These are phyloP conservation scores for Lodderomyces pseudojiufengensis DNA, from an alignment of 1,139 yeast genomes.

Conservation along the genomic window DNA sequence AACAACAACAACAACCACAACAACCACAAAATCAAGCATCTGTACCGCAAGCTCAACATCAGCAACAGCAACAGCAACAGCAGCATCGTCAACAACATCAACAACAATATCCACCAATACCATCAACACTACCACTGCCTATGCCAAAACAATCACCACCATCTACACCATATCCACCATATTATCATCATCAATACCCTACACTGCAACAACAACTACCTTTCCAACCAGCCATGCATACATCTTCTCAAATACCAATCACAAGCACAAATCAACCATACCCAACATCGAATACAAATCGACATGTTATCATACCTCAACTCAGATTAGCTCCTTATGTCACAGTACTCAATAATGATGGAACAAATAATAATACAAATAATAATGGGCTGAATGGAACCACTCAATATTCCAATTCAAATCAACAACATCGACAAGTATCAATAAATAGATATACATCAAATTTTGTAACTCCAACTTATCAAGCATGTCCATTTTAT, in stretches of 20 bases:
- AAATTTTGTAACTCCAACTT: constrained; percentile 12
- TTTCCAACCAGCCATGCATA: constrained; percentile 11
- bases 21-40: constrained; percentile 7
- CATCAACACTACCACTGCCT: not conserved
- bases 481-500: constrained; percentile 17
- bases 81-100: constrained; percentile 1
- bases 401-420: no score
- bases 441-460: constrained; percentile 8
- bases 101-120: not conserved
- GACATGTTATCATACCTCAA: no score
- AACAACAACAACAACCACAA: constrained; percentile 7
- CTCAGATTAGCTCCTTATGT: no score
- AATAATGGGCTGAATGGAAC: no score
- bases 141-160: not conserved
- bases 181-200: constrained; percentile 6
- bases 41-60: not conserved
- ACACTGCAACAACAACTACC: constrained; percentile 10
- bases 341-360: no score
- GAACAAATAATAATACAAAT: not conserved
- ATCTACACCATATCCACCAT: not conserved
- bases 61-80: not conserved
- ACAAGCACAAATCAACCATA: not conserved
- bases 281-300: no score
- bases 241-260: constrained; percentile 14
- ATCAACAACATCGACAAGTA: constrained; percentile 3